Evolutionary conservation across 225 moss, liverwort and hornwort genomes (phyloP), one percentile per base, ranked within the genome.

Genomic region (Pseudoscleropodium purum): DNA sequence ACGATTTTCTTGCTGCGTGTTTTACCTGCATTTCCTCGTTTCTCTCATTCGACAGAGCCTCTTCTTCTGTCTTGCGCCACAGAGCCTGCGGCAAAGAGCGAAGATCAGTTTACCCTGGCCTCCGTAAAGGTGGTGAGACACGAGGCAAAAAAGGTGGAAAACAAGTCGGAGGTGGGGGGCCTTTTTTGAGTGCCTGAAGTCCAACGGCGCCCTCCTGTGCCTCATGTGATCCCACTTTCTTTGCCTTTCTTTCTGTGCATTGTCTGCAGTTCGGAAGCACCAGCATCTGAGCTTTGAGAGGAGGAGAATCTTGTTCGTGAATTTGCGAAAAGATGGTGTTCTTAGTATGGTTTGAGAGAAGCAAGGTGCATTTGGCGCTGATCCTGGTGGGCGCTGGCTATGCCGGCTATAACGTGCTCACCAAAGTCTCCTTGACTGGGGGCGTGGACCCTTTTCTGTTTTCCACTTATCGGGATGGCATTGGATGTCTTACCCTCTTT

Each of bases 401-500:
- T 49, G 93, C 90, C 27, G 93, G 90, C n/a, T 95, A 95, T 66
- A 89, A 54, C 59, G 91, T 92, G 89, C 85, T 93, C 41, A 83
- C 93, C 9, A 95, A 93, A 56, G 88, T 83, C 4, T 81, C 73
- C 37, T 82, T 95, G 84, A 70, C 89, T 11, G 90, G 73, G 7
- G 93, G 95, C 1, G 88, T 95, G 41, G 90, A 95, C 64, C 93
- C 82, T 3, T 87, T 95, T n/a, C 75, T 95, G 34, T 95, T 93
- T 61, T 85, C 91, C 60, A 84, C 89, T 23, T 95, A 95, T 81
- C 91, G 95, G 45, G 92, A 93, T 57, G 87, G 47, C 51, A 93
- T 93, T 51, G 93, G 93, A 41, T 87, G 65, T 69, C 47, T 89
- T 26, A 67, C 84, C 68, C 88, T 93, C 67, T 67, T 88, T 34